Conservation (phyloP, 2,329 filamentous ascomycete genomes). For the Phyllosticta citribraziliensis region DNA sequence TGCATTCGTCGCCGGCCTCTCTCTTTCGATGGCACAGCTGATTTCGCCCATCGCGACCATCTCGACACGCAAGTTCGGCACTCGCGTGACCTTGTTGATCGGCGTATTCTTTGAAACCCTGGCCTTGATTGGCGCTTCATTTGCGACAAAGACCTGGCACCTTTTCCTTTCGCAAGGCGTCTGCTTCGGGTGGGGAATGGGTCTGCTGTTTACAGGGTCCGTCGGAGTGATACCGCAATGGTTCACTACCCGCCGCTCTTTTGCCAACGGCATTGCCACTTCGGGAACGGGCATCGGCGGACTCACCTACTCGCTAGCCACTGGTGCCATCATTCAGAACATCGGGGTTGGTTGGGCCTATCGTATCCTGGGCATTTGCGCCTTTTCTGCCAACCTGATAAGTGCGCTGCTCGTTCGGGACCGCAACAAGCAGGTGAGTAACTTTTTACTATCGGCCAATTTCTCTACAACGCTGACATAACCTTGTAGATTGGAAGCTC, state of each 20-base stretch:
- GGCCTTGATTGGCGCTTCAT: conserved; percentile 61
- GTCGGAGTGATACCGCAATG: conserved; percentile 63
- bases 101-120: conserved; percentile 55
- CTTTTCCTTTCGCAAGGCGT: conserved; percentile 66
- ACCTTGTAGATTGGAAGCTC: conserved; percentile 1
- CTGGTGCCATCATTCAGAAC: conserved; percentile 57
- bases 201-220: conserved; percentile 61
- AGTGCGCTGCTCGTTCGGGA: conserved; percentile 59
- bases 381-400: conserved; percentile 53
- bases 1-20: conserved; percentile 66
- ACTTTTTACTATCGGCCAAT: background rate
- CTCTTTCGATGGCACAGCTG: conserved; percentile 55
- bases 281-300: conserved; percentile 73
- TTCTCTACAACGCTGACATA: background rate
- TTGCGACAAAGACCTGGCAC: conserved; percentile 63
- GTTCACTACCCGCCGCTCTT: conserved; percentile 58
- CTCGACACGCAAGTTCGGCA: conserved; percentile 52
- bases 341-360: conserved; percentile 60
- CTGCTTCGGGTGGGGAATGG: conserved; percentile 67
- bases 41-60: conserved; percentile 59
- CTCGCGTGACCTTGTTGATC: conserved; percentile 52
- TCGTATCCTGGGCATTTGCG: conserved; percentile 50
- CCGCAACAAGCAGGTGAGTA: conserved; percentile 49
- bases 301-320: conserved; percentile 55
- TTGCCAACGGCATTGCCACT: conserved; percentile 59